Percentiles rank a stretch among this genome's conserved stretches.
phyloP scores from a whole-genome alignment of 164 flowering plant genomes.

The Chimonanthus salicifolius region DNA sequence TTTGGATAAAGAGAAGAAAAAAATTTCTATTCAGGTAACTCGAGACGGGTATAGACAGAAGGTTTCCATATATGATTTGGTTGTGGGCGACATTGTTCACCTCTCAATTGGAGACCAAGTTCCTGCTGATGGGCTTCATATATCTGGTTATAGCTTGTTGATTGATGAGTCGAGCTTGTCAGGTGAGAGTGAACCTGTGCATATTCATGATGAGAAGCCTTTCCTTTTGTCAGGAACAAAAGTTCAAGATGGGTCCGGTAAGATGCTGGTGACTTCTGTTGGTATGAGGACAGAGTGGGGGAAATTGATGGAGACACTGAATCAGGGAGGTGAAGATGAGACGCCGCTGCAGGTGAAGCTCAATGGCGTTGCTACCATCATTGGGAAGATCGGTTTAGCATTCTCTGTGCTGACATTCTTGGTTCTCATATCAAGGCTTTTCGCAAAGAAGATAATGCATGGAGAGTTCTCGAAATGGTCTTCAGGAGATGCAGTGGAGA shows the following conservation, averaged over 20 bases:
- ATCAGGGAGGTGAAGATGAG: slow-evolving; percentile 46
- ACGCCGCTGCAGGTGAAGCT: slow-evolving; percentile 52
- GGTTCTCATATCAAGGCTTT: slow-evolving; percentile 27
- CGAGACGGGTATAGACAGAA: slow-evolving; percentile 39
- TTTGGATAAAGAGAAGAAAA: slow-evolving; percentile 44
- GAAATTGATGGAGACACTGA: slow-evolving; percentile 42
- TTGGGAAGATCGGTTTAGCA: slow-evolving; percentile 39
- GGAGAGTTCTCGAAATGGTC: slow-evolving; percentile 32
- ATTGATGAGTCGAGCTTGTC: slow-evolving; percentile 49
- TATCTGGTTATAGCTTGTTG: slow-evolving; percentile 36
- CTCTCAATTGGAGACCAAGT: slow-evolving; percentile 41
- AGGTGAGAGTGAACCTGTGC: slow-evolving; percentile 42
- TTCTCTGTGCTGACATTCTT: slow-evolving; percentile 40
- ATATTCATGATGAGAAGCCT: slow-evolving; percentile 26
- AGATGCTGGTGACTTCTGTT: slow-evolving; percentile 48
- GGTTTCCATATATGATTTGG: slow-evolving; percentile 39
- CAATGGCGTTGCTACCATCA: slow-evolving; percentile 49
- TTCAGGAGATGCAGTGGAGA: slow-evolving; percentile 29
- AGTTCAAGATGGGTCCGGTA: slow-evolving; percentile 46
- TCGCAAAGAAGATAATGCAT: slow-evolving; percentile 24
- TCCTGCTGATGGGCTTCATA: slow-evolving; percentile 44
- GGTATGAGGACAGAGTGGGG: slow-evolving; percentile 64
- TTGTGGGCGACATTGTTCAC: slow-evolving; percentile 47
- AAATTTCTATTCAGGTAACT: slow-evolving; percentile 35
- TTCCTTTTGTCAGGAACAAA: slow-evolving; percentile 44